A percentile compares a stretch with the other conserved stretches of the same genome.
phyloP scores from a whole-genome alignment of 148 eudicot species.

The Vaccinium darrowii region DNA sequence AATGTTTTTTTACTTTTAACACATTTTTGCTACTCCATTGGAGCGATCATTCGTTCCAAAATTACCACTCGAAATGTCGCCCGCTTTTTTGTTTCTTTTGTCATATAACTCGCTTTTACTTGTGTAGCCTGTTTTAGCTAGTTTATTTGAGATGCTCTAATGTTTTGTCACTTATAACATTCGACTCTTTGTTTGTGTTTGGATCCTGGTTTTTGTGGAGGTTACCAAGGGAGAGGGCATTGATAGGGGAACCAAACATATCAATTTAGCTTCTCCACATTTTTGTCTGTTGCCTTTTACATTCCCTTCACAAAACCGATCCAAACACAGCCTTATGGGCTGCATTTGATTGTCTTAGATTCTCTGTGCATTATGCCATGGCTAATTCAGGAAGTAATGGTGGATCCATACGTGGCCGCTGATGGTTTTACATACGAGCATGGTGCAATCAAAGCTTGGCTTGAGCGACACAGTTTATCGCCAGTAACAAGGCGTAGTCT shows the following conservation, averaged over 20 bases:
- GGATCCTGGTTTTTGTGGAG: slow-evolving; percentile 1
- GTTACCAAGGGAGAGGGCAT: background rate
- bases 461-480: slow-evolving; percentile 54
- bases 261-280: background rate
- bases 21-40: background rate
- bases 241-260: background rate
- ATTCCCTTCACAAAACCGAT: background rate
- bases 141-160: background rate
- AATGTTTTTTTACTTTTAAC: background rate
- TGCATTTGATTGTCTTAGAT: slow-evolving; percentile 14
- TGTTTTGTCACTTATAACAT: background rate
- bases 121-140: background rate
- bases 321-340: slow-evolving; percentile 11
- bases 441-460: slow-evolving; percentile 75
- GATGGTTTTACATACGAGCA: slow-evolving; percentile 91
- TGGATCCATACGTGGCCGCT: slow-evolving; percentile 79
- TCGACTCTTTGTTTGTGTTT: background rate
- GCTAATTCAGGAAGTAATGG: slow-evolving; percentile 70
- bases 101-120: background rate
- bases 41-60: background rate
- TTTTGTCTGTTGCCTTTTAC: background rate
- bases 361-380: background rate
- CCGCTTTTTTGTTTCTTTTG: background rate
- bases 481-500: slow-evolving; percentile 63
- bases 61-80: background rate